phyloP scores from a whole-genome alignment of 2,329 filamentous ascomycete genomes.

The Talaromyces sp. region DNA sequence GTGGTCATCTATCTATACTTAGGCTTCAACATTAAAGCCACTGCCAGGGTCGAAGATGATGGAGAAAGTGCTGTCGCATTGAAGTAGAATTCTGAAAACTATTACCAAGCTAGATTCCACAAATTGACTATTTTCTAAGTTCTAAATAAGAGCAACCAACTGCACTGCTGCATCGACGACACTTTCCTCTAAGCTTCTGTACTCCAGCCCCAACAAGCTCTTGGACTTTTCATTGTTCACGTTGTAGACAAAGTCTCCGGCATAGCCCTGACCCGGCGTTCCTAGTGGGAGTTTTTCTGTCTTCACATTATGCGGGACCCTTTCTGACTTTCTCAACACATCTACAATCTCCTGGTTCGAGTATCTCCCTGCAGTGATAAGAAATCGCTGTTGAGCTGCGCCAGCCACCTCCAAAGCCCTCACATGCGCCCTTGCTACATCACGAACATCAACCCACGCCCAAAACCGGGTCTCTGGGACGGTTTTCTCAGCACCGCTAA shows the following conservation, averaged over 20 bases:
- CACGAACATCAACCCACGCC: constrained; percentile 48
- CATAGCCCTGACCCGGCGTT: not conserved
- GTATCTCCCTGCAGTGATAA: constrained; percentile 30
- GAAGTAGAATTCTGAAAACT: not conserved
- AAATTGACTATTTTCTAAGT: not conserved
- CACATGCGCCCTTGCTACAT: constrained; percentile 37
- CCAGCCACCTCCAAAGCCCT: constrained; percentile 32
- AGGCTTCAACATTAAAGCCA: constrained; percentile 11
- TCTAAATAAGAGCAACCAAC: not conserved
- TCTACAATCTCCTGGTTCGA: constrained; percentile 28
- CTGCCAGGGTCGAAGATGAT: not conserved
- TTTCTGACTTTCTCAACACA: not conserved
- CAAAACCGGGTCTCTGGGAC: constrained; percentile 49
- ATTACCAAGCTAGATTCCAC: not conserved
- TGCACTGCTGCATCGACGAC: not conserved
- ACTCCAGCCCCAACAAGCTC: not conserved
- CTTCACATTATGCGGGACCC: not conserved
- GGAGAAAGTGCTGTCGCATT: not conserved
- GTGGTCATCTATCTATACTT: constrained; percentile 16
- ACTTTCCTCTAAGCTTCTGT: not conserved
- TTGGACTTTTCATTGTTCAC: not conserved
- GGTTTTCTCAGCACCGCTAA: constrained; percentile 51
- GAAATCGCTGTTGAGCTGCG: constrained; percentile 35
- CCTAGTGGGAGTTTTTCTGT: not conserved
- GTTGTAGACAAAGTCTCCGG: not conserved